Conservation (phyloP, 2,329 filamentous ascomycete genomes). For the Ascochyta viciae-villosae region DNA sequence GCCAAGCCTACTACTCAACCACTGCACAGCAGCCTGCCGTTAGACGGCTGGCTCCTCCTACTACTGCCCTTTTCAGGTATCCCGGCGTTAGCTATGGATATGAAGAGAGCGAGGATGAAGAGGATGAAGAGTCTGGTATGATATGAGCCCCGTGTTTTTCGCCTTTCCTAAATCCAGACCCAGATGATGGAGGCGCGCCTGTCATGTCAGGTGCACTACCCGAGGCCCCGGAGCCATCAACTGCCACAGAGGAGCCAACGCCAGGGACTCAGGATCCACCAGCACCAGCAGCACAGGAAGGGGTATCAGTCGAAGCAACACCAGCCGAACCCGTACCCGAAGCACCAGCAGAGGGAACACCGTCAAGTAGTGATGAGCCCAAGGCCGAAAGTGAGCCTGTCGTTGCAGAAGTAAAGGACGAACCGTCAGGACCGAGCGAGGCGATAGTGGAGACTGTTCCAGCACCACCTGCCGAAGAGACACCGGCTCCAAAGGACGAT, state of each 20-base stretch:
- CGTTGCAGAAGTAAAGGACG: constrained; percentile 35
- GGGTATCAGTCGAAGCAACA: background rate
- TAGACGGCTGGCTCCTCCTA: constrained; percentile 33
- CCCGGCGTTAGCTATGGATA: constrained; percentile 4
- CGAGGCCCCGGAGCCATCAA: constrained; percentile 27
- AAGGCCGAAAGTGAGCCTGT: constrained; percentile 21
- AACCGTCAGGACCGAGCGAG: constrained; percentile 27
- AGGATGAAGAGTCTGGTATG: constrained; percentile 21
- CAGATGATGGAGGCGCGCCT: constrained; percentile 32
- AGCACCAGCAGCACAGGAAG: background rate
- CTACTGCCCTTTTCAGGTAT: constrained; percentile 27
- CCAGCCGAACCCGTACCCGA: constrained; percentile 14
- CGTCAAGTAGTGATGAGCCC: constrained; percentile 15
- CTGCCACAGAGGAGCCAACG: constrained; percentile 20
- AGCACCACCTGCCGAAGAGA: constrained; percentile 15
- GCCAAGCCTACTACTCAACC: constrained; percentile 9
- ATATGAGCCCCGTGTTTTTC: background rate
- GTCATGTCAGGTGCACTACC: constrained; percentile 17
- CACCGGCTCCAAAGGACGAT: constrained; percentile 14
- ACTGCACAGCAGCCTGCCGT: constrained; percentile 26
- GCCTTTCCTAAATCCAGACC: background rate
- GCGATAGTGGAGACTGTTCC: constrained; percentile 7
- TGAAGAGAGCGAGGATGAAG: constrained; percentile 23
- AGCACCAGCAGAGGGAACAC: constrained; percentile 6
- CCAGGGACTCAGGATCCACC: constrained; percentile 14